Evolutionary conservation across 352 stramenopile species (phyloP), one percentile per base, ranked within the genome.

Genomic region (Globisporangium emineosum): DNA sequence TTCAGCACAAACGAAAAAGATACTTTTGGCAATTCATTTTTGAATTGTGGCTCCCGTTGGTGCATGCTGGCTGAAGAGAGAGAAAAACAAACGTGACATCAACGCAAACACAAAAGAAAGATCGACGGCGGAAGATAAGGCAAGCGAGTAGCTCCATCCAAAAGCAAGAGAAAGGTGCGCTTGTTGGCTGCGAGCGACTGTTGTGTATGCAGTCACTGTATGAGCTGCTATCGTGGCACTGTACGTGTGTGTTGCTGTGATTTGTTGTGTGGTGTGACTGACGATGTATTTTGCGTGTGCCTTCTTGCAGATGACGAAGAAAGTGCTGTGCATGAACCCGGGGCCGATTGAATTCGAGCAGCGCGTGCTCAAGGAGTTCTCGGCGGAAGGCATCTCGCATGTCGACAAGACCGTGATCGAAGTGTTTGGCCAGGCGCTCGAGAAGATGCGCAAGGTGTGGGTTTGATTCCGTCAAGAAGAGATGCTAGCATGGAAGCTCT

Each of bases 271-370:
- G 10, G 25, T 7, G 30, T 57, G 52, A 17, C 25, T 53, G 52
- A n/a, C 29, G 13, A n/a, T 12, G 54, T 47, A 8, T 57, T 55
- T 27, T 43, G 7, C 32, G 42, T 33, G n/a, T 17, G 23, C 32
- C 5, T 21, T 33, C 5, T 8, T 29, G 29, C 40, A 66, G 57
- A 90, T 90, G 81, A 90, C 81, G 32, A 90, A 92, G 77, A 69
- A 74, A 43, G 78, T 88, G 66, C 58, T 92, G 55, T 90, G 81
- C 66, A 92, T 92, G 83, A 92, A 90, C 73, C 83, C 83, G 6
- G 83, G 83, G n/a, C 83, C 83, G 35, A 90, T 92, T 65, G 83
- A 90, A 69, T 92, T 92, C 67, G 83, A 92, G 77, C 68, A 70
- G 49, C 77, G 82, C 55, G 83, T 92, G 76, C 78, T 92, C 42